phyloP scores from a whole-genome alignment of 345 rosid genomes.

The Lepidium didymum region DNA sequence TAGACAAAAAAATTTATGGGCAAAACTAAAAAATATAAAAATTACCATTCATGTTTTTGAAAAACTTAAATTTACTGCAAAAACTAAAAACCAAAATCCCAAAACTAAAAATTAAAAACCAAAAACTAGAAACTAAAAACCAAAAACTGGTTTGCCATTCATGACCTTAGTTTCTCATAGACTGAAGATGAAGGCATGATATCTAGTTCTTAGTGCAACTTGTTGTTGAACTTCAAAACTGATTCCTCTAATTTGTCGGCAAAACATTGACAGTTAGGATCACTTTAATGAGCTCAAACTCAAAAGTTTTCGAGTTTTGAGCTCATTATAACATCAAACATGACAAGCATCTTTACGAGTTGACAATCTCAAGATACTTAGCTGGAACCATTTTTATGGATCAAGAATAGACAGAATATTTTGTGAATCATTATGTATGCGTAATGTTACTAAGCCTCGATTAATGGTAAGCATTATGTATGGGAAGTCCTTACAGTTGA shows the following conservation, averaged over 20 bases:
- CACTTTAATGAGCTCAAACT: not conserved
- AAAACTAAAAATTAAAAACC: no score
- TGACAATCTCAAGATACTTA: not conserved
- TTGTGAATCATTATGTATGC: not conserved
- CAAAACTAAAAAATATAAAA: no score
- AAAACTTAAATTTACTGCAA: no score
- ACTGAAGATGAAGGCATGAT: slow-evolving; percentile 46
- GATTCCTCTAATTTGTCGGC: slow-evolving; percentile 45
- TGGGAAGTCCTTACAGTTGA: slow-evolving; percentile 64
- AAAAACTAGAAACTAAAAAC: slow-evolving; percentile 1
- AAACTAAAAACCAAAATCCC: no score
- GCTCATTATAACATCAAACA: no score
- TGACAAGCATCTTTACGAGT: not conserved
- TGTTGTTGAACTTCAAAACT: slow-evolving; percentile 38
- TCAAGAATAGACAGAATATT: not conserved
- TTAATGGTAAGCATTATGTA: slow-evolving; percentile 35
- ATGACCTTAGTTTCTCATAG: slow-evolving; percentile 49
- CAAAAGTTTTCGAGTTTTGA: not conserved
- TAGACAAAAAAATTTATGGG: no score
- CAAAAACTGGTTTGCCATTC: no score
- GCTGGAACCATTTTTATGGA: not conserved
- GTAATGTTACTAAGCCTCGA: not conserved
- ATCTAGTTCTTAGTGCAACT: slow-evolving; percentile 48
- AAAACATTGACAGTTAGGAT: not conserved
- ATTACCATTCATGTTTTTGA: no score